A percentile compares a stretch with the other conserved stretches of the same genome.
Evolutionary conservation across 2,329 filamentous ascomycete species (phyloP).

Genomic region (Microsporum ferrugineum): DNA sequence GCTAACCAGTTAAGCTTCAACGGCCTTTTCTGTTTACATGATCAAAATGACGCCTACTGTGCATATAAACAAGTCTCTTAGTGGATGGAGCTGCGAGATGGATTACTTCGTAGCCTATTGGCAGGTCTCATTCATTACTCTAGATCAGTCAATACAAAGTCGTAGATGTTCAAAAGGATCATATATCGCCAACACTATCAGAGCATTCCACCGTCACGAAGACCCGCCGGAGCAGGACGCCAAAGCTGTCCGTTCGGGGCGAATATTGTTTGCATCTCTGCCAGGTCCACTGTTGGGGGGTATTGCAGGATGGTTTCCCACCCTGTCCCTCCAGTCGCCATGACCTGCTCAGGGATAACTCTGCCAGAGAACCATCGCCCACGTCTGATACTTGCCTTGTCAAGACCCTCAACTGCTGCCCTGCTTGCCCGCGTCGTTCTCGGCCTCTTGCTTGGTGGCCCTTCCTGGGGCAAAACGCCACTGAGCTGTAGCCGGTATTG

Average conservation of each 20-base stretch:
- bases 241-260: background rate
- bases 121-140: background rate
- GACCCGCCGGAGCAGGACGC: background rate
- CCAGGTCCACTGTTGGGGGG: background rate
- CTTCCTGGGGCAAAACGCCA: slow-evolving; percentile 51
- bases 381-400: slow-evolving; percentile 52
- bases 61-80: background rate
- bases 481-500: slow-evolving; percentile 53
- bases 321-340: slow-evolving; percentile 48
- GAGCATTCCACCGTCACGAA: background rate
- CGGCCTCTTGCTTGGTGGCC: slow-evolving; percentile 44
- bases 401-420: slow-evolving; percentile 65
- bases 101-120: background rate
- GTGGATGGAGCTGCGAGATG: background rate
- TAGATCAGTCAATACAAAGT: background rate
- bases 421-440: slow-evolving; percentile 63
- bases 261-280: background rate
- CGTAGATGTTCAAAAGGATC: background rate
- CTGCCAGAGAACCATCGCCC: slow-evolving; percentile 60
- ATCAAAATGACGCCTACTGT: no score
- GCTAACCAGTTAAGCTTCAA: no score
- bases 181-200: background rate
- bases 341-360: slow-evolving; percentile 50
- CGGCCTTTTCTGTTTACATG: no score
- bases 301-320: slow-evolving; percentile 29